Percentiles rank a stretch among this genome's conserved stretches.
phyloP scores from a whole-genome alignment of 352 stramenopile genomes.

The Globisporangium megalacanthum region DNA sequence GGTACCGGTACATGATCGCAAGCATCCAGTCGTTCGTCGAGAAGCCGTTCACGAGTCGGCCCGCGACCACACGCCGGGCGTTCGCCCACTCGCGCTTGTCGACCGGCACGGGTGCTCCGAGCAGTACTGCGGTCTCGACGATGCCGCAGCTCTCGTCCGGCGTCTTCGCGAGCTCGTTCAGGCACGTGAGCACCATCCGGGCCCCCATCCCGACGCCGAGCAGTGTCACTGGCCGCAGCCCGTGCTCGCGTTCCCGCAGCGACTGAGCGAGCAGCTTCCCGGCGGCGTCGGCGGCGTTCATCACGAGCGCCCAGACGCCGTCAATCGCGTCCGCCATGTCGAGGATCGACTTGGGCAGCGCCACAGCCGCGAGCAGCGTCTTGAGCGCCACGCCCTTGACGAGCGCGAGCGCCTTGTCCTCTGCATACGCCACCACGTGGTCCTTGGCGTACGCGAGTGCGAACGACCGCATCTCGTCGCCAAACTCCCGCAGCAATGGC shows the following conservation, averaged over 20 bases:
- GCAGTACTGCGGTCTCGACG: conserved; percentile 84
- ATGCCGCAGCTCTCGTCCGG: conserved; percentile 61
- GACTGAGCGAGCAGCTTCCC: conserved; percentile 68
- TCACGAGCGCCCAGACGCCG: conserved; percentile 76
- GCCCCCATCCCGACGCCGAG: conserved; percentile 88
- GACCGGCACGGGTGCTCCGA: conserved; percentile 75
- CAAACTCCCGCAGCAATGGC: conserved; percentile 57
- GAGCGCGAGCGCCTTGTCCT: conserved; percentile 39
- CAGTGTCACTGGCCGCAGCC: conserved; percentile 83
- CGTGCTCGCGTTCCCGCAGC: conserved; percentile 59
- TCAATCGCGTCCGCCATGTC: conserved; percentile 73
- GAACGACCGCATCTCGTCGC: conserved; percentile 79
- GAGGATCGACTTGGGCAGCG: conserved; percentile 66
- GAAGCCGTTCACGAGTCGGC: conserved; percentile 88
- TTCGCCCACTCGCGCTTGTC: conserved; percentile 60
- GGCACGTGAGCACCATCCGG: conserved; percentile 84
- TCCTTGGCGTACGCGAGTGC: conserved; percentile 31
- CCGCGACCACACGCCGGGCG: conserved; percentile 66
- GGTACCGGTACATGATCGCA: conserved; percentile 86
- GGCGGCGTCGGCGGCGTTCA: conserved; percentile 65
- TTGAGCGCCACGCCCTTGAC: conserved; percentile 71
- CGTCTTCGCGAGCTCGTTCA: conserved; percentile 79
- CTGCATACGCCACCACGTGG: conserved; percentile 57
- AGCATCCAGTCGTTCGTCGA: conserved; percentile 90
- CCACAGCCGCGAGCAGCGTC: conserved; percentile 66